Conservation (phyloP, 2,329 filamentous ascomycete genomes). For the Biscogniauxia marginata region DNA sequence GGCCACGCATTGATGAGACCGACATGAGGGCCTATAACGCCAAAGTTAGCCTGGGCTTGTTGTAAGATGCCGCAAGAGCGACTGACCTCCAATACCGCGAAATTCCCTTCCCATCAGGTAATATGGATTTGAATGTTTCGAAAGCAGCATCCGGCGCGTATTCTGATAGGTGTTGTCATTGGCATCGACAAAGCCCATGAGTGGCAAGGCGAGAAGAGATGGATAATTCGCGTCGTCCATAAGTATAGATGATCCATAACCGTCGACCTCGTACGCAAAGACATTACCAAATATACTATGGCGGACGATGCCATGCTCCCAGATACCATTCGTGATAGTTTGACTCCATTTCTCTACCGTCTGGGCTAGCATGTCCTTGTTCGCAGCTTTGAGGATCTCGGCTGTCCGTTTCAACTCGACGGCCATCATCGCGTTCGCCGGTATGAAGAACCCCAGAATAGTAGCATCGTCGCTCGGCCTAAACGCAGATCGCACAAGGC, state of each 20-base stretch:
- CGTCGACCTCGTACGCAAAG: slow-evolving; percentile 86
- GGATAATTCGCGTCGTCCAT: slow-evolving; percentile 93
- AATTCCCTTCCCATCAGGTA: slow-evolving; percentile 77
- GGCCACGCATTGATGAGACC: slow-evolving; percentile 93
- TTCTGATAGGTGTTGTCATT: slow-evolving; percentile 78
- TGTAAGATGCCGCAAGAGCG: slow-evolving; percentile 7
- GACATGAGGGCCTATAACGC: slow-evolving; percentile 58
- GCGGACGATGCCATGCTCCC: slow-evolving; percentile 77
- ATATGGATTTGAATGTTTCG: slow-evolving; percentile 80
- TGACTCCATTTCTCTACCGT: slow-evolving; percentile 58
- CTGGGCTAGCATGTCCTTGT: slow-evolving; percentile 52
- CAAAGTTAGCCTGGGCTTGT: slow-evolving; percentile 5
- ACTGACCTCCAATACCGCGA: slow-evolving; percentile 79
- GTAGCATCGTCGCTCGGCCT: slow-evolving; percentile 93
- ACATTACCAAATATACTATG: slow-evolving; percentile 75
- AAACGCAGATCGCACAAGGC: slow-evolving; percentile 87
- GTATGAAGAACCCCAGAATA: slow-evolving; percentile 91
- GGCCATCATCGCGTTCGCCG: slow-evolving; percentile 93
- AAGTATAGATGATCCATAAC: slow-evolving; percentile 76
- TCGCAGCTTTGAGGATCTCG: slow-evolving; percentile 61
- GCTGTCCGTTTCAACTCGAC: slow-evolving; percentile 79
- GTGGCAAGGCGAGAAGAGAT: slow-evolving; percentile 72
- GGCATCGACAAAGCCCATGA: slow-evolving; percentile 70
- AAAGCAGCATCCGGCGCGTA: slow-evolving; percentile 75
- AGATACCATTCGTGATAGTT: slow-evolving; percentile 72